A percentile compares a stretch with the other conserved stretches of the same genome.
Conservation (phyloP, 306 rosid genomes). For the Begonia masoniana region DNA sequence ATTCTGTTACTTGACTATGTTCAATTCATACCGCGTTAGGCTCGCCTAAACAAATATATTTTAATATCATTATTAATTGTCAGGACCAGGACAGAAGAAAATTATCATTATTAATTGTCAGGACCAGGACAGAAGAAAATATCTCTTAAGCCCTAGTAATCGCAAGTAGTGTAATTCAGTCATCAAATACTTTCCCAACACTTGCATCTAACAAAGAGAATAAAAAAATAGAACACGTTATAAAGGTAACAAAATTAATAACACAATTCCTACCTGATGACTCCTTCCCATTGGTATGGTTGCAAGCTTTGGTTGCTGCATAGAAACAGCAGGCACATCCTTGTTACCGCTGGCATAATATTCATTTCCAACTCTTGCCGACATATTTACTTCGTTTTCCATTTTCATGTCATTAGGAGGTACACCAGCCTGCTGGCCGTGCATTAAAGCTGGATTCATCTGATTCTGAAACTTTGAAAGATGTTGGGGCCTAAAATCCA, state of each 20-base stretch:
- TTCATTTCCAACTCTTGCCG: slow-evolving; percentile 54
- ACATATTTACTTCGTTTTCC: slow-evolving; percentile 20
- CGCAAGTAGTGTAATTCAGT: too few species aligned
- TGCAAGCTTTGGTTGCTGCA: slow-evolving; percentile 65
- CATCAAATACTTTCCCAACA: not conserved
- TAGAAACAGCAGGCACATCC: slow-evolving; percentile 37
- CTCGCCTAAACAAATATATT: too few species aligned
- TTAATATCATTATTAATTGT: too few species aligned
- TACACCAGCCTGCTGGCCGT: slow-evolving; percentile 48
- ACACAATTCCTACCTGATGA: slow-evolving; percentile 45
- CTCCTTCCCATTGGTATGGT: slow-evolving; percentile 50
- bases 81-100: too few species aligned
- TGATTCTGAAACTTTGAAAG: slow-evolving; percentile 59
- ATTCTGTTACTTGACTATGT: too few species aligned
- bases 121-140: too few species aligned
- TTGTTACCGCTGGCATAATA: slow-evolving; percentile 45
- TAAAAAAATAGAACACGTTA: not conserved
- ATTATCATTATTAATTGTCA: too few species aligned
- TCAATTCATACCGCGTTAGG: too few species aligned
- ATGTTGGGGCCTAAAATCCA: slow-evolving; percentile 48
- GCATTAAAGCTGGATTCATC: slow-evolving; percentile 50
- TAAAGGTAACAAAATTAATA: slow-evolving; percentile 2
- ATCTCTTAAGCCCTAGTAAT: too few species aligned
- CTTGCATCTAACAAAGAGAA: not conserved
- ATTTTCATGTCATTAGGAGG: too few species aligned